These are phyloP conservation scores for Colletotrichum noveboracense DNA, from an alignment of 2,329 filamentous ascomycete genomes.

Conservation along the genomic window DNA sequence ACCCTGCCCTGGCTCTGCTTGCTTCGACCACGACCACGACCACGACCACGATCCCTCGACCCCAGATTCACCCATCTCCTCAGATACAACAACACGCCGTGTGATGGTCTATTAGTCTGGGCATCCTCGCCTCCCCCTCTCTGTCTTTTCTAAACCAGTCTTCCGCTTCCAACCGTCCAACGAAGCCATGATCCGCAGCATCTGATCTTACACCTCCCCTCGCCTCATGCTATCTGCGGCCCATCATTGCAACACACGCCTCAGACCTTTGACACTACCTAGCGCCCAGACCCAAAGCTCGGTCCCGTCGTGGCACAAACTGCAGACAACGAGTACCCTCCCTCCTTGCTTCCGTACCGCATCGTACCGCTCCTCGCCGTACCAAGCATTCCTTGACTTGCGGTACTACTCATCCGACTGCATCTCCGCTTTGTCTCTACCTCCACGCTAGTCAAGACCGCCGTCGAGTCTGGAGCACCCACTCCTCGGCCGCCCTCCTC, in stretches of 20 bases:
- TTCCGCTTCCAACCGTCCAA: background rate
- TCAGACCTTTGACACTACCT: conserved; percentile 10
- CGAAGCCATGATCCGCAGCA: background rate
- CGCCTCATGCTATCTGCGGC: background rate
- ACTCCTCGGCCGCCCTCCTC: conserved; percentile 1
- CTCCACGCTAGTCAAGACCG: conserved; percentile 8
- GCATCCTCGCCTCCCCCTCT: background rate
- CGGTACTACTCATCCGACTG: conserved; percentile 8
- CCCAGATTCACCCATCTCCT: background rate
- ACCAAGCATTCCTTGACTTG: background rate
- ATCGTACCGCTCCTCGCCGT: background rate
- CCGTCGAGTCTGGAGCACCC: conserved; percentile 4
- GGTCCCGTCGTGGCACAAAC: conserved; percentile 3
- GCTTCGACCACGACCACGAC: background rate
- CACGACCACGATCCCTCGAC: background rate
- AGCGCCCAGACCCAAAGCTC: conserved; percentile 13
- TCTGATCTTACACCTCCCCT: background rate
- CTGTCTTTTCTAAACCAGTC: background rate
- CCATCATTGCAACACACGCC: background rate
- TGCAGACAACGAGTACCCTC: background rate
- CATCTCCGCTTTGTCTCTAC: conserved; percentile 17
- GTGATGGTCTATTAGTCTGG: background rate
- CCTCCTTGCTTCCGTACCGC: background rate
- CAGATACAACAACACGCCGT: background rate
- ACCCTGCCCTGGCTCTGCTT: conserved; percentile 14